phyloP scores from a whole-genome alignment of 2,329 filamentous ascomycete species.

The Nigrograna mackinnonii region DNA sequence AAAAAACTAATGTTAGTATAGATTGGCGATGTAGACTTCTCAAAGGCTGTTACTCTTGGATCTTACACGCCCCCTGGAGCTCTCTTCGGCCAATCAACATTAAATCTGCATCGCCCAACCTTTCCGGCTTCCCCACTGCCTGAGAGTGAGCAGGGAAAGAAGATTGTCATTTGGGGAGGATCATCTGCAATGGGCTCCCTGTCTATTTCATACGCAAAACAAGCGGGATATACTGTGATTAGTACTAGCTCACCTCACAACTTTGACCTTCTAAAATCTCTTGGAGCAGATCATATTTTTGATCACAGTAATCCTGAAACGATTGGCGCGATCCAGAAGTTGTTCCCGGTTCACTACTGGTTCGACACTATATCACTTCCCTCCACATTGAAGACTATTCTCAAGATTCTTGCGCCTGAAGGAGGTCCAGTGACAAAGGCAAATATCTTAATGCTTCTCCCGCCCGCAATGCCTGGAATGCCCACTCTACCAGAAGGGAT shows the following conservation, averaged over 20 bases:
- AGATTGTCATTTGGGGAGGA: conserved; percentile 50
- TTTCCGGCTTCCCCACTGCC: conserved; percentile 17
- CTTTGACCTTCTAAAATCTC: conserved; percentile 13
- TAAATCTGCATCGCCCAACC: conserved; percentile 17
- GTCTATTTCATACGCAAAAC: conserved; percentile 27
- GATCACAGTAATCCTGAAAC: conserved; percentile 46
- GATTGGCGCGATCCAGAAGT: conserved; percentile 36
- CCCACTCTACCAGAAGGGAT: conserved; percentile 21
- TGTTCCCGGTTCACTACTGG: conserved; percentile 38
- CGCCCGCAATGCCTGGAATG: conserved; percentile 15
- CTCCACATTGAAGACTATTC: conserved; percentile 17
- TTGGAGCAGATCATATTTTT: conserved; percentile 21
- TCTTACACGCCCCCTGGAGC: conserved; percentile 29
- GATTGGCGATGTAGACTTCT: conserved; percentile 23
- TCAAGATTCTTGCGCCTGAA: conserved; percentile 24
- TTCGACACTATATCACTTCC: conserved; percentile 48
- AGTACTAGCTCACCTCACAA: conserved; percentile 24
- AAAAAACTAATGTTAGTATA: conserved; percentile 6
- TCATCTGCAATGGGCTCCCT: conserved; percentile 44
- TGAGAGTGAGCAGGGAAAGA: conserved; percentile 23
- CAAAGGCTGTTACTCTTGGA: conserved; percentile 20
- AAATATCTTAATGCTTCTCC: conserved; percentile 20
- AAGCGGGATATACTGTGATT: conserved; percentile 24
- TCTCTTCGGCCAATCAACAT: conserved; percentile 12
- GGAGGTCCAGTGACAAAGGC: conserved; percentile 21